phyloP scores from a whole-genome alignment of 2,329 filamentous ascomycete species.

The Rhynchosporium agropyri region DNA sequence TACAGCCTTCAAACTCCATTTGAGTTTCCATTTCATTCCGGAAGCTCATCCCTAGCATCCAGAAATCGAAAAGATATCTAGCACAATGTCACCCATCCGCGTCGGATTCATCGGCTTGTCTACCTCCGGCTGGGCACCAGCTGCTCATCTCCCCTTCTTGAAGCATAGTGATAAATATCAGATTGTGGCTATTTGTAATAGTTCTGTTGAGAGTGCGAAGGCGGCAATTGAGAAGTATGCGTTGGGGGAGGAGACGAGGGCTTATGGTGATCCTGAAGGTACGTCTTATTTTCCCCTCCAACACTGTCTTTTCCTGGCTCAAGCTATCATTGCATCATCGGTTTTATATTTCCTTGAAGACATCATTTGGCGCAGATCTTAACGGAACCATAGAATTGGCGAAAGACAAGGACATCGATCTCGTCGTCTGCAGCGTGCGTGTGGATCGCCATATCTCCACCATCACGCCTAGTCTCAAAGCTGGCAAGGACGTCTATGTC shows the following conservation, averaged over 20 bases:
- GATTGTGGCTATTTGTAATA: slow-evolving; percentile 55
- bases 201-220: slow-evolving; percentile 47
- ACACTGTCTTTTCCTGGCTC: not conserved
- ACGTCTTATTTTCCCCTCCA: not conserved
- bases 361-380: not conserved
- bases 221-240: slow-evolving; percentile 47
- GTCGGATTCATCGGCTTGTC: slow-evolving; percentile 37
- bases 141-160: slow-evolving; percentile 44
- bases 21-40: not conserved
- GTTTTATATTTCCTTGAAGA: not conserved
- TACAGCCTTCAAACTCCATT: not conserved
- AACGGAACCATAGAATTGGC: slow-evolving; percentile 44
- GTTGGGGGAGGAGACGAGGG: slow-evolving; percentile 45
- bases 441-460: slow-evolving; percentile 49
- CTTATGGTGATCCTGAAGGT: slow-evolving; percentile 47
- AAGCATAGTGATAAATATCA: slow-evolving; percentile 44
- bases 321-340: not conserved
- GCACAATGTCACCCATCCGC: slow-evolving; percentile 26
- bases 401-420: slow-evolving; percentile 50
- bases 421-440: slow-evolving; percentile 51
- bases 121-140: slow-evolving; percentile 41
- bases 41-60: not conserved
- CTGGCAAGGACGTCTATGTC: slow-evolving; percentile 52
- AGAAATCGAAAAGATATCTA: slow-evolving; percentile 5
- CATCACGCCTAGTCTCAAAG: slow-evolving; percentile 47